Base-by-base conservation (phyloP, 116 monocot species). In the Cymodocea nodosa region DNA sequence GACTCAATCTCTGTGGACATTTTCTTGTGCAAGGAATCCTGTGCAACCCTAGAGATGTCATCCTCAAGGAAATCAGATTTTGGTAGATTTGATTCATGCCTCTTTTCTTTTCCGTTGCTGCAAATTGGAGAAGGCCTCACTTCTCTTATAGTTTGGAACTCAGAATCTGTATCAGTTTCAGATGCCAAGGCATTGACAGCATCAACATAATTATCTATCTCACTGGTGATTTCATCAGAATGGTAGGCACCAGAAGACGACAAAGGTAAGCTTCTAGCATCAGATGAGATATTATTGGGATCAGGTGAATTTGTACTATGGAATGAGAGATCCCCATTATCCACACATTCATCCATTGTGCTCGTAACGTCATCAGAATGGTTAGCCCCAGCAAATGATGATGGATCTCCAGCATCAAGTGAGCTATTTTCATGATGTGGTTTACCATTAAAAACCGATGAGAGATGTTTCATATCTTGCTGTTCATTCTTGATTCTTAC, bases 161-260 rank as follows among this genome's bases (percentile, higher is more conserved):
- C 99, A 50, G 76, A 70, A 65, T 99, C 92, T 56, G 84, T 83
- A 67, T 99, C 99, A 53, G 78, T 71, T 57, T 99, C 99, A 40
- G 87, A 89, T 74, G 92, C 89, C 60, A 99, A 63, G 6, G 81
- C 85, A 67, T 86, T 99, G 23, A 76, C 61, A 53, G 99, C 99
- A 85, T 99, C 93, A 59, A 89, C 66, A 65, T 87, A 99, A 66
- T 87, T 89, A 11, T 99, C 99, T 60, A 85, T 67, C 58, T 89
- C 92, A 71, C 82, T 81, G 18, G 52, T 77, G 11, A 82, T 24
- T 61, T 92, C 98, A 15, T 86, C 92, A 79, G 56, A 68, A 60
- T 74, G 68, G 60, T 64, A 81, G 35, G 64, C 49, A 15, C 57
- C 57, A 65, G 75, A 62, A 63, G 63, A 73, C 23, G 50, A 65